Evolutionary conservation across 768 basidiomycete genomes (phyloP).

Genomic region (Obba rivulosa): DNA sequence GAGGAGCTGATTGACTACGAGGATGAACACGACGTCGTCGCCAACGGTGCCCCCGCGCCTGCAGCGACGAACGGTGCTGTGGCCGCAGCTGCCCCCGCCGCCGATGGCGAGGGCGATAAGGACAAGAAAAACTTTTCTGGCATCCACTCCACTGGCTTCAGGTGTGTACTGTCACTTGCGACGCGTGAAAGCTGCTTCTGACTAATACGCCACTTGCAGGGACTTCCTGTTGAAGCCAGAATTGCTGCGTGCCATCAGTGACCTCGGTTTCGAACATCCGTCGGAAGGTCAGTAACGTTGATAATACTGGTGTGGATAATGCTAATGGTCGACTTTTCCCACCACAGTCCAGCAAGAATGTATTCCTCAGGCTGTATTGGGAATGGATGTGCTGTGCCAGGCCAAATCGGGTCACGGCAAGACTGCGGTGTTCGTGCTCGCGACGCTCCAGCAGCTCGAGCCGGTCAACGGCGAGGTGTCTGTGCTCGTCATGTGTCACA

Average conservation of each 20-base stretch:
- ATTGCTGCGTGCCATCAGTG: slow-evolving; percentile 93
- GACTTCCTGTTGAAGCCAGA: slow-evolving; percentile 99
- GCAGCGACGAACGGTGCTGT: slow-evolving; percentile 45
- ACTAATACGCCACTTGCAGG: slow-evolving; percentile 36
- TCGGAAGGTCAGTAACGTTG: slow-evolving; percentile 85
- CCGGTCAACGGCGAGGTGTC: slow-evolving; percentile 98
- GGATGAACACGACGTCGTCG: slow-evolving; percentile 78
- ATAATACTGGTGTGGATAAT: neutral
- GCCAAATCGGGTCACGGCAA: slow-evolving; percentile 99
- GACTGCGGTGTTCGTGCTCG: slow-evolving; percentile 98
- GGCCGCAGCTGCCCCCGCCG: slow-evolving; percentile 43
- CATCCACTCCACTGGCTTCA: slow-evolving; percentile 99
- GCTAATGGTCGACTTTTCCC: neutral
- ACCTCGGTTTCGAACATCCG: slow-evolving; percentile 99
- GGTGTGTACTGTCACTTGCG: slow-evolving; percentile 43
- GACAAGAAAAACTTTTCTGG: slow-evolving; percentile 99
- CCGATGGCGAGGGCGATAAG: slow-evolving; percentile 53
- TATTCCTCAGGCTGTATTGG: slow-evolving; percentile 98
- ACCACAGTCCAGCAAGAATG: slow-evolving; percentile 96
- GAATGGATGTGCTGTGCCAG: slow-evolving; percentile 99
- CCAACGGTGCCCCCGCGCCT: slow-evolving; percentile 46
- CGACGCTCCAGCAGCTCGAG: slow-evolving; percentile 96
- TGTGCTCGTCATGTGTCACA: slow-evolving; percentile 97
- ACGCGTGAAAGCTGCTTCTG: neutral
- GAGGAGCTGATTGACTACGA: slow-evolving; percentile 95